Conservation (phyloP, 2,329 filamentous ascomycete species). For the Fusarium newnesense region DNA sequence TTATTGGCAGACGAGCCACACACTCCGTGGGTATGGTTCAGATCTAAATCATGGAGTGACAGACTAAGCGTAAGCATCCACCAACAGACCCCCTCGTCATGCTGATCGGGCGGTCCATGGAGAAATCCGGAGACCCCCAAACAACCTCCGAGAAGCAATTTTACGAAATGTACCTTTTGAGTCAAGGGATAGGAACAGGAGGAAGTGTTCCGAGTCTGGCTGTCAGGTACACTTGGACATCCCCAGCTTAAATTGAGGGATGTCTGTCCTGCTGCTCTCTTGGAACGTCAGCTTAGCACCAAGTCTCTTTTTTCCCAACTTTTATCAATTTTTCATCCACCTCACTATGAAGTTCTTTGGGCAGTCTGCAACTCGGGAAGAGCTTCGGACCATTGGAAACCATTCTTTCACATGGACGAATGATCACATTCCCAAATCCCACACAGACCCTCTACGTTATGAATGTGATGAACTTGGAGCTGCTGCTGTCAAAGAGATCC, state of each 20-base stretch:
- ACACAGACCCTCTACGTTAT: slow-evolving; percentile 20
- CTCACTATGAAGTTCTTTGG: background rate
- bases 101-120: background rate
- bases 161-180: background rate
- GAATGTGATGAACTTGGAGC: slow-evolving; percentile 16
- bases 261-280: background rate
- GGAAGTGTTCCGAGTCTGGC: background rate
- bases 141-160: background rate
- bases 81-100: background rate
- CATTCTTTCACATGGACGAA: slow-evolving; percentile 15
- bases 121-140: no score
- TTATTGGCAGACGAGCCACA: slow-evolving; percentile 8
- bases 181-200: background rate
- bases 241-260: background rate
- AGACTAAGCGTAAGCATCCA: background rate
- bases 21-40: background rate
- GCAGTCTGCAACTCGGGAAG: background rate
- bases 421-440: slow-evolving; percentile 12
- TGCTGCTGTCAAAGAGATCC: slow-evolving; percentile 5
- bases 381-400: slow-evolving; percentile 14
- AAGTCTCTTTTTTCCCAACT: background rate
- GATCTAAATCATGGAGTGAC: background rate
- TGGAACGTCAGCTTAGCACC: rapidly evolving
- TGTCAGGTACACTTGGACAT: background rate
- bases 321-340: rapidly evolving